Base-by-base conservation (phyloP, 2,329 filamentous ascomycete genomes). In the Hymenoscyphus scutula region DNA sequence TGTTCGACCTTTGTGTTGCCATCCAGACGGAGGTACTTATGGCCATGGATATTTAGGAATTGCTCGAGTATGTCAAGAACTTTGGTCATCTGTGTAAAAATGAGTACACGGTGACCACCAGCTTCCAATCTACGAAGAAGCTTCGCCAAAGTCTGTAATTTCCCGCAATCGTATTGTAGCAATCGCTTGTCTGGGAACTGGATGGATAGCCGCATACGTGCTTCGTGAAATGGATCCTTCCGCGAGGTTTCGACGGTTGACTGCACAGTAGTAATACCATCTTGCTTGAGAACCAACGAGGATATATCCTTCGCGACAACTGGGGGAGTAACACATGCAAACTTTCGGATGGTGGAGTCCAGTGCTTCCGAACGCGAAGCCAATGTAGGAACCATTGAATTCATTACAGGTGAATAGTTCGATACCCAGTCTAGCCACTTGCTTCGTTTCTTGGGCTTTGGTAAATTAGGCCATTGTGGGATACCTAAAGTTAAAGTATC, bases 31-130 rank as follows among this genome's bases (percentile, higher is more conserved):
- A 99, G 84, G 74, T 99, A 99, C 61, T 96, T 95, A 79, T 98
- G 91, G 0, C 94, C 94, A 71, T 99, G 94, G 58, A 99, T 97
- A 73, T 97, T 98, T 69, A 99, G 85, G 74, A 99, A 99, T 69
- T 95, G 92, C 75, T 99, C 95, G 2, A 99, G 82, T 61, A 99
- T 96, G 75, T 99, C 94, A 19, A 99, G 83, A 54, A 98, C 95
- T 75, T 96, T 97, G 55, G 95, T 98, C 95, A 99, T 99, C 73
- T 99, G 95, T 0, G 96, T 98, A 76, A 99, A 99, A 74, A 99
- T 99, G 58, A 99, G 82, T 10, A 92, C 95, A 7, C 96, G 91
- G 72, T 98, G 95, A 1, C 93, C 92, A 45, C 92, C 92, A 2
- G 90, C 86, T 77, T 98, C 93, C 7, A 99, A 82, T 65, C 90